Conservation (phyloP, 106 monocot genomes). For the Acorus calamus region DNA sequence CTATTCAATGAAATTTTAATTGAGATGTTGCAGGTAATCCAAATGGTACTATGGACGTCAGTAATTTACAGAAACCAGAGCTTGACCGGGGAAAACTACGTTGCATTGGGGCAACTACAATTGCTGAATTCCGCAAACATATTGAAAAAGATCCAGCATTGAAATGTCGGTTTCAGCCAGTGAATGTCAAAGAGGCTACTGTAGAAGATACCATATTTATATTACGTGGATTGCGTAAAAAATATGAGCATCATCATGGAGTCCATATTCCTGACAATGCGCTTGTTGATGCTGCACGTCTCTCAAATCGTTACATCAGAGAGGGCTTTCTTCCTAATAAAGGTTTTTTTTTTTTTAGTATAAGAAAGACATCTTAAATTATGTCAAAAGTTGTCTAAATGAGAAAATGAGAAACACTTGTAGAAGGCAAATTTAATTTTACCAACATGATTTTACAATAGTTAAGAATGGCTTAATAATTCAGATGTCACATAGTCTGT, state of each 20-base stretch:
- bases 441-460: no score
- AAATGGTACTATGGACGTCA: slow-evolving; percentile 97
- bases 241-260: slow-evolving; percentile 12
- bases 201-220: slow-evolving; percentile 12
- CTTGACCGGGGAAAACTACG: slow-evolving; percentile 58
- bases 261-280: slow-evolving; percentile 16
- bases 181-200: slow-evolving; percentile 1
- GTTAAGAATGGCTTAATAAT: no score
- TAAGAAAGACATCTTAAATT: no score
- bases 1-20: neutral
- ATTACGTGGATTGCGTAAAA: slow-evolving; percentile 5
- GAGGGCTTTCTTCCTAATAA: slow-evolving; percentile 97
- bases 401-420: no score
- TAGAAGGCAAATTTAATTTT: no score
- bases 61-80: slow-evolving; percentile 94
- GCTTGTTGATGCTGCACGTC: slow-evolving; percentile 3
- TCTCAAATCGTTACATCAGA: slow-evolving; percentile 11
- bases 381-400: neutral
- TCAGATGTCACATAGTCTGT: no score
- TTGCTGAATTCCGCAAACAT: slow-evolving; percentile 8
- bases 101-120: slow-evolving; percentile 14
- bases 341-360: slow-evolving; percentile 38
- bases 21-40: slow-evolving; percentile 54
- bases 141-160: slow-evolving; percentile 14
- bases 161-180: slow-evolving; percentile 9